These are phyloP conservation scores for Colletotrichum agaves DNA, from an alignment of 2,329 filamentous ascomycete species.

Conservation along the genomic window DNA sequence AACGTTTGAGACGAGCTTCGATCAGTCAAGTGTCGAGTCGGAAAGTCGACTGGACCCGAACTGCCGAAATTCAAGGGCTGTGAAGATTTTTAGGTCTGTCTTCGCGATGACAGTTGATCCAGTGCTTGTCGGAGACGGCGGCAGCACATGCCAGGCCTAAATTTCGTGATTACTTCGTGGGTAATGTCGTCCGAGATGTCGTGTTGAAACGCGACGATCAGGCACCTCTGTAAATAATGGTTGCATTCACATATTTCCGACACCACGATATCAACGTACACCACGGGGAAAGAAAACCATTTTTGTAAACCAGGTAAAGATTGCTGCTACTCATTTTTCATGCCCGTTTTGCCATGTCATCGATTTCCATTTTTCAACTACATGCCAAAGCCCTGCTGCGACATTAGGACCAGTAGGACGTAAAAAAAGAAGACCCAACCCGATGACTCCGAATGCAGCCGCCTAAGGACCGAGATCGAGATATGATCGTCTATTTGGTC, in stretches of 20 bases:
- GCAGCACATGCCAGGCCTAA: no score
- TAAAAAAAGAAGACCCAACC: conserved; percentile 63
- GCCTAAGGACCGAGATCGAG: conserved; percentile 59
- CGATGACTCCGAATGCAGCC: conserved; percentile 71
- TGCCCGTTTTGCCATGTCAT: conserved; percentile 38
- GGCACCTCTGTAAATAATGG: not conserved
- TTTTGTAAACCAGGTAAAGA: conserved; percentile 31
- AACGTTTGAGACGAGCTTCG: no score
- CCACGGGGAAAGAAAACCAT: not conserved
- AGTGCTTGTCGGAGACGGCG: no score
- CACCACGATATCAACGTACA: not conserved
- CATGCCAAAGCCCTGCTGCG: conserved; percentile 65
- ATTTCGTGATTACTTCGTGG: no score
- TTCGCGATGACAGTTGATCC: no score
- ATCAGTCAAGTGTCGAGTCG: not conserved
- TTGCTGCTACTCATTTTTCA: conserved; percentile 40
- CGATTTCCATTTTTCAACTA: conserved; percentile 66
- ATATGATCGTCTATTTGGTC: conserved; percentile 57
- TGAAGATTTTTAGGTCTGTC: not conserved
- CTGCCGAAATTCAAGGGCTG: not conserved
- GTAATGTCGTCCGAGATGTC: no score
- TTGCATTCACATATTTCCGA: no score
- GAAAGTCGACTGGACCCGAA: not conserved
- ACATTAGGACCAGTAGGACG: conserved; percentile 59
- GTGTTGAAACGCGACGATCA: no score